A percentile compares a stretch with the other conserved stretches of the same genome.
phyloP scores from a whole-genome alignment of 331 rosid species.

The Malus hybrid region DNA sequence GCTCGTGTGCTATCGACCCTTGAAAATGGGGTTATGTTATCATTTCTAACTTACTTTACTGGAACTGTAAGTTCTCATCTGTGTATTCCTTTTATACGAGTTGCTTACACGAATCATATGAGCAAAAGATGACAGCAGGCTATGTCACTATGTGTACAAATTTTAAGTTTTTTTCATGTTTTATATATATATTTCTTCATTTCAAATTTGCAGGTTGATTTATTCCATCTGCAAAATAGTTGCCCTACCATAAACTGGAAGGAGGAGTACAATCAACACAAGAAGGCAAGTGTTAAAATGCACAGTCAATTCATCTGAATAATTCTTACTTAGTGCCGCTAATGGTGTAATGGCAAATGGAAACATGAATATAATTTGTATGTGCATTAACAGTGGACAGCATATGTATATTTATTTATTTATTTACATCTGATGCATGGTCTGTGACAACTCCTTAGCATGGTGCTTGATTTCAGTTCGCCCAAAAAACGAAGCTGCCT shows the following conservation, averaged over 20 bases:
- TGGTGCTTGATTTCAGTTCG: background rate
- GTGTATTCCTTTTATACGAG: background rate
- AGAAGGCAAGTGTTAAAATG: conserved; percentile 46
- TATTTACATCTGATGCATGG: background rate
- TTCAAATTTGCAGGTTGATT: conserved; percentile 59
- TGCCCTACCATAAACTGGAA: conserved; percentile 65
- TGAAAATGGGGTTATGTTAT: conserved; percentile 88
- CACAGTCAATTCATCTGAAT: background rate
- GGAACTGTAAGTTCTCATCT: conserved; percentile 95
- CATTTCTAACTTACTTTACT: conserved; percentile 85
- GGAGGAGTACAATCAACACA: conserved; percentile 54
- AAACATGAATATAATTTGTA: background rate
- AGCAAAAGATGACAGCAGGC: conserved; percentile 6
- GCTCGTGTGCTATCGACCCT: conserved; percentile 78
- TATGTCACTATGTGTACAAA: background rate
- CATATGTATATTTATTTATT: background rate
- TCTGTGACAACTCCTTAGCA: background rate
- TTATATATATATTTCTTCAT: background rate
- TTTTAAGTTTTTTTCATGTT: background rate
- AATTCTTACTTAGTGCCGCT: background rate
- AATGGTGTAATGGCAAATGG: background rate
- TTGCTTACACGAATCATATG: conserved; percentile 4
- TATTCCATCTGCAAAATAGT: conserved; percentile 70
- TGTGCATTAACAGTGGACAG: background rate
- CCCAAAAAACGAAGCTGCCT: background rate